These are phyloP conservation scores for Candida odintsovae DNA, from an alignment of 805 yeast species.

Conservation along the genomic window DNA sequence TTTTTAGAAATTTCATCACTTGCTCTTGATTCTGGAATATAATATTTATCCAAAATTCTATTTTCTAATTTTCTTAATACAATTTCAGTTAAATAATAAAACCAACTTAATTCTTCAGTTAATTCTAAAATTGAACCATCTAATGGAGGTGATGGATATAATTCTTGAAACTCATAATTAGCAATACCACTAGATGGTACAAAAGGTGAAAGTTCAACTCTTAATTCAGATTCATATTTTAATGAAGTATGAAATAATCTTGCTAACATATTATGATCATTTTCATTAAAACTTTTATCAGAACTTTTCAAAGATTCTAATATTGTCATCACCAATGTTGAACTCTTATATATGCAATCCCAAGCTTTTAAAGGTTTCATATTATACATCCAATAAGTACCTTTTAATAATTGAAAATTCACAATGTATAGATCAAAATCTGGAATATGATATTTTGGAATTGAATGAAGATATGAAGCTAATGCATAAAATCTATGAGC, in stretches of 20 bases:
- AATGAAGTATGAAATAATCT: constrained; percentile 20
- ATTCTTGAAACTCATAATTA: constrained; percentile 18
- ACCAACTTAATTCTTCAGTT: constrained; percentile 20
- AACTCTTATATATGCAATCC: constrained; percentile 16
- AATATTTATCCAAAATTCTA: constrained; percentile 20
- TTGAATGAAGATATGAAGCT: constrained; percentile 8
- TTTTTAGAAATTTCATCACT: constrained; percentile 3
- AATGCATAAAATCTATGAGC: constrained; percentile 10
- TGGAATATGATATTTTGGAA: constrained; percentile 10
- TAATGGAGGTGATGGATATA: constrained; percentile 21
- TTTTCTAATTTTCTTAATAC: constrained; percentile 21
- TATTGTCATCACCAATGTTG: constrained; percentile 17
- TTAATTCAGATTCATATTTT: constrained; percentile 20
- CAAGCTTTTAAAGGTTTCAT: constrained; percentile 21
- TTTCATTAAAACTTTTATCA: constrained; percentile 12
- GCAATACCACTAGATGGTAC: constrained; percentile 22
- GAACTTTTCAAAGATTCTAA: constrained; percentile 17
- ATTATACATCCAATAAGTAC: constrained; percentile 20
- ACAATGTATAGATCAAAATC: constrained; percentile 13
- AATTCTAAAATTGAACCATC: constrained; percentile 10
- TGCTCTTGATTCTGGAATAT: constrained; percentile 10
- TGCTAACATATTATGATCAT: constrained; percentile 13
- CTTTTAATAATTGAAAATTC: constrained; percentile 13
- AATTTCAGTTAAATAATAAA: constrained; percentile 21
- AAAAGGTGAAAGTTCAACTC: constrained; percentile 22